Conservation (phyloP, 768 basidiomycete genomes). For the Pulveroboletus frians region DNA sequence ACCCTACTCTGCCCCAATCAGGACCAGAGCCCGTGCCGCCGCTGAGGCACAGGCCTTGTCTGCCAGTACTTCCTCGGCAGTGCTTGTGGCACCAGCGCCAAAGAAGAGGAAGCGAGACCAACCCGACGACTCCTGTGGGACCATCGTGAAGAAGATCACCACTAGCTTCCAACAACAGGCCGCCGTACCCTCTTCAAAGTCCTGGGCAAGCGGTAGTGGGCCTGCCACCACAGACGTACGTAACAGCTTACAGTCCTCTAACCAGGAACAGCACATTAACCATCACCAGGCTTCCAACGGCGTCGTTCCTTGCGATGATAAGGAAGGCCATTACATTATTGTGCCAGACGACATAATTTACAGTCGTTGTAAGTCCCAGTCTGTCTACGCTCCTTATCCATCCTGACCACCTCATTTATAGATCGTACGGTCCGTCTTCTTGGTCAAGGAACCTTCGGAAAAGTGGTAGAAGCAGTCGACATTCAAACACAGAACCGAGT, state of each 20-base stretch:
- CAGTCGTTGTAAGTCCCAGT: constrained; percentile 61
- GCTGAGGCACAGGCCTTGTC: constrained; percentile 80
- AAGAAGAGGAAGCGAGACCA: constrained; percentile 84
- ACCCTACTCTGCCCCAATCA: constrained; percentile 65
- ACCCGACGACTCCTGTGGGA: constrained; percentile 67
- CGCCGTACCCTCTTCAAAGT: constrained; percentile 47
- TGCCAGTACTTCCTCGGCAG: constrained; percentile 56
- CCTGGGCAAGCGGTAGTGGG: constrained; percentile 64
- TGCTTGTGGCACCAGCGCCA: constrained; percentile 60
- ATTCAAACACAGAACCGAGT: constrained; percentile 69
- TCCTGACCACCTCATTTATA: constrained; percentile 32
- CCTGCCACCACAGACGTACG: constrained; percentile 65
- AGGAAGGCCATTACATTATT: constrained; percentile 98
- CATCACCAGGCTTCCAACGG: constrained; percentile 55
- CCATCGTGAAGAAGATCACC: constrained; percentile 57
- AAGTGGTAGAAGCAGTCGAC: constrained; percentile 93
- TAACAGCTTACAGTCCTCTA: constrained; percentile 19
- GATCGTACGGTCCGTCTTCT: constrained; percentile 89
- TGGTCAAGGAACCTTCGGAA: constrained; percentile 98
- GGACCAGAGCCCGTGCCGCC: constrained; percentile 81
- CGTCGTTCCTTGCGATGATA: constrained; percentile 82
- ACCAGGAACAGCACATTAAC: constrained; percentile 27
- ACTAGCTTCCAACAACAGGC: constrained; percentile 47
- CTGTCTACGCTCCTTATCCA: background rate
- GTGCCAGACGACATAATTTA: constrained; percentile 85